Conservation (phyloP, 78 protist species). For the Protostelium mycophagum region DNA sequence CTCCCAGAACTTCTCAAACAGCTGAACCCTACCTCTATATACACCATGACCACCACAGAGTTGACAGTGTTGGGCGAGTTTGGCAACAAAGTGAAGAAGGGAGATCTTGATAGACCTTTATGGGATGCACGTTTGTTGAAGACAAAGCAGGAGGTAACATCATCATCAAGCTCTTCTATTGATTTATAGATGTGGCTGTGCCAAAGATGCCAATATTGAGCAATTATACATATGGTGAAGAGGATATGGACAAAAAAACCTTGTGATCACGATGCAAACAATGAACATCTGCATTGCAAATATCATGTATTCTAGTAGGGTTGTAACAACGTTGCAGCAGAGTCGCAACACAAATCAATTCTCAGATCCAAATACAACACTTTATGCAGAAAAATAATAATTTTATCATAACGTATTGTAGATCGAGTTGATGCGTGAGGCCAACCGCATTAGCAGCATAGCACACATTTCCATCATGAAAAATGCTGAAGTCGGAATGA, state of each 20-base stretch:
- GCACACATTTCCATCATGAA: constrained; percentile 70
- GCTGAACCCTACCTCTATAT: not conserved
- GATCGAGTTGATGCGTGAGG: not conserved
- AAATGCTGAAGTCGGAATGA: constrained; percentile 34
- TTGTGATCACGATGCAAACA: too few species aligned
- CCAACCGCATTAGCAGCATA: not conserved
- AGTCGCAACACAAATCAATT: too few species aligned
- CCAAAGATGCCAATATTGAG: too few species aligned
- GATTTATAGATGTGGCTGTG: too few species aligned
- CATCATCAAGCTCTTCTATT: too few species aligned
- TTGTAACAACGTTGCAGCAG: too few species aligned
- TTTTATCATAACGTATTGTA: not conserved
- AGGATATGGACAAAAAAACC: too few species aligned
- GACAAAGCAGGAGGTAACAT: not conserved
- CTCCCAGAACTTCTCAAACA: not conserved
- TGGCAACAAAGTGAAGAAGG: not conserved
- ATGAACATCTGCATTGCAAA: too few species aligned
- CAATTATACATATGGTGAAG: too few species aligned
- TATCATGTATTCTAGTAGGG: too few species aligned
- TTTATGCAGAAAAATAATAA: too few species aligned
- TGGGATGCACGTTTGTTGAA: not conserved
- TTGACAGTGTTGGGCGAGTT: not conserved
- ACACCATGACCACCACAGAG: not conserved
- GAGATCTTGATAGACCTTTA: not conserved
- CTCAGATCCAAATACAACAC: too few species aligned